Evolutionary conservation across 208 protist species (phyloP).

Genomic region (Trypanosoma congolense): DNA sequence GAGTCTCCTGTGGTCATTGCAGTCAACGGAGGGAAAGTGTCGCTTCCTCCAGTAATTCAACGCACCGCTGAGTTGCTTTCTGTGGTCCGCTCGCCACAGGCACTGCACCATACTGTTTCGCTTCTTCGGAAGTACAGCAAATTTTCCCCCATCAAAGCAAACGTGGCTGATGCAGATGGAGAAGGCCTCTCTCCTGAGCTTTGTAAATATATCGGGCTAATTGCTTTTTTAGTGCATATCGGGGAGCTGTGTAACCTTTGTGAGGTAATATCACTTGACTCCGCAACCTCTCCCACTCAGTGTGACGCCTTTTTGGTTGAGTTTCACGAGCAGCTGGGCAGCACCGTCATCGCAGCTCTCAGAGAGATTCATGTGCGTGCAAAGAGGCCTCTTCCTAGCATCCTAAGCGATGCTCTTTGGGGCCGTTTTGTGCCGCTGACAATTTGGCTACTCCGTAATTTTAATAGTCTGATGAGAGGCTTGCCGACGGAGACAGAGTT

Average conservation of each 20-base stretch:
- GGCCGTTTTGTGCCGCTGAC: constrained; percentile 4
- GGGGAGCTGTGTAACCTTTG: background rate
- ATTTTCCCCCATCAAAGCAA: background rate
- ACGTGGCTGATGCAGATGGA: background rate
- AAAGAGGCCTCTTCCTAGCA: constrained; percentile 7
- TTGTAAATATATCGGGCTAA: background rate
- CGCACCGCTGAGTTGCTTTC: constrained; percentile 2
- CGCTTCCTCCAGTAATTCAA: background rate
- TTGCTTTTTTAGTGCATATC: background rate
- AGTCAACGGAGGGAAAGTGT: background rate
- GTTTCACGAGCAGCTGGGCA: constrained; percentile 7
- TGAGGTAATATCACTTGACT: background rate
- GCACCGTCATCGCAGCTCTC: background rate
- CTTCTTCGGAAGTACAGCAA: background rate
- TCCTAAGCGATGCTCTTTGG: constrained; percentile 17
- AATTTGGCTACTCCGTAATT: constrained; percentile 3
- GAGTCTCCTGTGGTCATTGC: background rate
- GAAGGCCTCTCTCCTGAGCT: background rate
- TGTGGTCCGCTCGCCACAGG: constrained; percentile 3
- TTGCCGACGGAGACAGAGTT: background rate
- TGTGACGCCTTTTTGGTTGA: constrained; percentile 4
- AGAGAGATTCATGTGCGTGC: constrained; percentile 2
- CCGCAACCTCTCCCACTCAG: background rate
- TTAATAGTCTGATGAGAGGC: background rate
- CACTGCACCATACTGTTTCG: constrained; percentile 1